These are phyloP conservation scores for Botrytis elliptica DNA, from an alignment of 2,329 filamentous ascomycete species.

Conservation along the genomic window DNA sequence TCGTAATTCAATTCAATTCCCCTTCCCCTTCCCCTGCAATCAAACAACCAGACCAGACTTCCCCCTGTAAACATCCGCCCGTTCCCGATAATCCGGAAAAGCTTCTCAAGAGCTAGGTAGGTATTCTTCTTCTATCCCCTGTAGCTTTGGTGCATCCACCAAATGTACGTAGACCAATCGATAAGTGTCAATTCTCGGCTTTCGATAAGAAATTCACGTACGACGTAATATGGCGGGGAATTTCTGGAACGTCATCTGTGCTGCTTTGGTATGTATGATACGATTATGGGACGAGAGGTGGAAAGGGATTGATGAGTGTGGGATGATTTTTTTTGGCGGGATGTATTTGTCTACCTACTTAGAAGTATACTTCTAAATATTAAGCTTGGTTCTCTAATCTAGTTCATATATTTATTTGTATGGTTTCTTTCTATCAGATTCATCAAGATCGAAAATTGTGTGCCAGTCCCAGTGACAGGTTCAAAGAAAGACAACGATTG, in stretches of 20 bases:
- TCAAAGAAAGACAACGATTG: neutral
- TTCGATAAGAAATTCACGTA: neutral
- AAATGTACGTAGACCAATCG: neutral
- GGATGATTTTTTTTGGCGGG: neutral
- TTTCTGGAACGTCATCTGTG: neutral
- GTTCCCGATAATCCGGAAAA: neutral
- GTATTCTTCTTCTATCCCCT: neutral
- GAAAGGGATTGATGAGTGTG: neutral
- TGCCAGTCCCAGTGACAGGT: neutral
- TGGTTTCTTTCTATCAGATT: neutral
- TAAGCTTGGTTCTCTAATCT: neutral
- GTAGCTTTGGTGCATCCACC: neutral
- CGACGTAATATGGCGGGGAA: neutral
- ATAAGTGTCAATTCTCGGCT: neutral
- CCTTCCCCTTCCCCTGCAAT: too few species aligned
- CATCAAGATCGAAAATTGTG: neutral
- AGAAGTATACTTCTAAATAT: neutral
- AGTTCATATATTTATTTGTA: neutral
- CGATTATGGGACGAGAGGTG: neutral
- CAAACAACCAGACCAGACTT: neutral
- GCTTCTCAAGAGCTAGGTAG: neutral
- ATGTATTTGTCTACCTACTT: rapidly evolving
- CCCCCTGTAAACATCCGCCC: neutral
- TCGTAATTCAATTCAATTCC: too few species aligned
- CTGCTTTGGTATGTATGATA: neutral